Conservation (phyloP, 2,329 filamentous ascomycete genomes). For the Xenosphaeropsis pyriputrescens region DNA sequence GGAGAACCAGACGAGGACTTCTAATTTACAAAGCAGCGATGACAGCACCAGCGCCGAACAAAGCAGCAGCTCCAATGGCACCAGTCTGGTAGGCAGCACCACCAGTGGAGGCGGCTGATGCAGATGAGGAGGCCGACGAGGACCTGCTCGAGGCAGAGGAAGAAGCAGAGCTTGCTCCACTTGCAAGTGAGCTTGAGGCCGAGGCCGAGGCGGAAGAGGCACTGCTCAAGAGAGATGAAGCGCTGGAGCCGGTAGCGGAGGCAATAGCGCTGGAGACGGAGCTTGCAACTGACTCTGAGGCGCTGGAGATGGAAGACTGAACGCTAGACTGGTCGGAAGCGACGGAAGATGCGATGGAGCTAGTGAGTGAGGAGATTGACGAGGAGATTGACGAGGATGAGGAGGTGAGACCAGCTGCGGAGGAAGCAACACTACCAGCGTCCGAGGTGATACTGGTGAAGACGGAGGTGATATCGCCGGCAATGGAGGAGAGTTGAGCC, state of each 20-base stretch:
- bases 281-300: conserved; percentile 1
- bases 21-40: conserved; percentile 5
- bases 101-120: conserved; percentile 2
- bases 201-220: conserved; percentile 2
- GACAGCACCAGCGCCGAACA: conserved; percentile 14
- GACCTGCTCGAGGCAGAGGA: not conserved
- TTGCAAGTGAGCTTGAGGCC: not conserved
- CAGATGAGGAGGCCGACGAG: conserved; percentile 2
- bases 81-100: conserved; percentile 12
- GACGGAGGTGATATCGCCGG: conserved; percentile 2
- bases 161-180: too few relatives aligned
- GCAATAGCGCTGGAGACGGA: not conserved
- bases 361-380: conserved; percentile 2
- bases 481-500: conserved; percentile 7
- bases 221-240: too few relatives aligned
- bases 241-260: not conserved
- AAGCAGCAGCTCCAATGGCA: conserved; percentile 13
- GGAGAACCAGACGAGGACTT: too few relatives aligned
- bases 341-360: not conserved
- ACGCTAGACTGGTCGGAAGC: conserved; percentile 1
- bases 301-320: not conserved
- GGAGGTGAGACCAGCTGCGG: conserved; percentile 1
- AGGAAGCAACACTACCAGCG: conserved; percentile 2
- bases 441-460: conserved; percentile 3
- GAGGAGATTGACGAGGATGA: conserved; percentile 3